These are phyloP conservation scores for Xylariaceae sp. DNA, from an alignment of 2,329 filamentous ascomycete genomes.

Conservation along the genomic window DNA sequence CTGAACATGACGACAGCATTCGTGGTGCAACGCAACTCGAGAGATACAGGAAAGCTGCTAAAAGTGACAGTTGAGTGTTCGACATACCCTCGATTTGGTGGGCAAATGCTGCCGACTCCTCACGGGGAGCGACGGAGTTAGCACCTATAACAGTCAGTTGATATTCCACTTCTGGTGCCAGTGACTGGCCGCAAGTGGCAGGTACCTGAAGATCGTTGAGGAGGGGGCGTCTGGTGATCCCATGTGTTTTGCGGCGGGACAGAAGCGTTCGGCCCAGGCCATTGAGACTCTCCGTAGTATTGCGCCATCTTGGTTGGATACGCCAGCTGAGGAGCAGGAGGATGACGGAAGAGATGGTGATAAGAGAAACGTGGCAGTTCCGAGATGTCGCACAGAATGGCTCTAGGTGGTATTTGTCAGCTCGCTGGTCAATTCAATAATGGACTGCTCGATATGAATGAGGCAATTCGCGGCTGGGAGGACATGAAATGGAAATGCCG, in stretches of 20 bases:
- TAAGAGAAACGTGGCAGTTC: neutral
- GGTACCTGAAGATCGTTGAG: constrained; percentile 58
- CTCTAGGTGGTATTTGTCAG: constrained; percentile 13
- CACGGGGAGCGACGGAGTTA: constrained; percentile 66
- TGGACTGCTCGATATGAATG: neutral
- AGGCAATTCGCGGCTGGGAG: neutral
- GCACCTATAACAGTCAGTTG: constrained; percentile 50
- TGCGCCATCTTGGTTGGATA: constrained; percentile 29
- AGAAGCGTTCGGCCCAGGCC: constrained; percentile 38
- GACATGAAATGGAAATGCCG: neutral
- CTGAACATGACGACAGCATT: neutral
- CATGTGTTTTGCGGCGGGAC: constrained; percentile 53
- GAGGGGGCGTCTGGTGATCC: constrained; percentile 66
- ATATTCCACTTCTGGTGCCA: neutral
- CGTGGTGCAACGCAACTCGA: constrained; percentile 8
- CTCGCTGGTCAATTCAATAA: constrained; percentile 1
- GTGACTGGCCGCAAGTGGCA: neutral
- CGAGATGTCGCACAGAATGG: neutral
- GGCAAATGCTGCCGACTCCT: constrained; percentile 73
- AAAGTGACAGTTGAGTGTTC: constrained; percentile 3
- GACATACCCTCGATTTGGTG: constrained; percentile 85
- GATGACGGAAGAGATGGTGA: neutral
- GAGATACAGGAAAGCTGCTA: neutral
- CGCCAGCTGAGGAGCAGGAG: neutral
- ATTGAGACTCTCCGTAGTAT: constrained; percentile 35